A percentile compares a stretch with the other conserved stretches of the same genome.
Evolutionary conservation across 2,329 filamentous ascomycete species (phyloP).

Genomic region (Tolypocladium album): DNA sequence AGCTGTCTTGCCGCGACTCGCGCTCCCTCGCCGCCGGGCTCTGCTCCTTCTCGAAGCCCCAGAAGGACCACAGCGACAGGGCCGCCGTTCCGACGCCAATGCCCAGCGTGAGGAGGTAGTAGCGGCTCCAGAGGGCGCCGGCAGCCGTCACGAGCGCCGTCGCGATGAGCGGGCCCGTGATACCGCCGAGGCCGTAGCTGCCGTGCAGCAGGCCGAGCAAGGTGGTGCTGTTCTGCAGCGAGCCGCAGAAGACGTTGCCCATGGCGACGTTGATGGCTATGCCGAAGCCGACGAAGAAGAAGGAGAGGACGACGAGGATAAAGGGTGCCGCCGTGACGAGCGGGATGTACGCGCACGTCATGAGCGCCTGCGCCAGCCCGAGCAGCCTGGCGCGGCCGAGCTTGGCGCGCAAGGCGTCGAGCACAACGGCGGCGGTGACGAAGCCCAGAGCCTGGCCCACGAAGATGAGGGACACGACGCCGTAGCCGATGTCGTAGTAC

Average conservation of each 20-base stretch:
- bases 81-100: conserved; percentile 45
- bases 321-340: conserved; percentile 62
- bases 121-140: conserved; percentile 55
- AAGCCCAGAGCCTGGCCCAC: conserved; percentile 69
- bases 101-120: conserved; percentile 57
- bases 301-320: conserved; percentile 53
- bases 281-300: conserved; percentile 55
- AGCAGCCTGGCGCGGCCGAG: conserved; percentile 57
- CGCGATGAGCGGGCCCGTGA: conserved; percentile 60
- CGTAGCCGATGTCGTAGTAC: conserved; percentile 66
- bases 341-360: conserved; percentile 52
- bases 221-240: conserved; percentile 40
- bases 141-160: conserved; percentile 57
- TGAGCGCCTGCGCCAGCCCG: conserved; percentile 43
- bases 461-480: conserved; percentile 72
- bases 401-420: conserved; percentile 50
- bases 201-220: conserved; percentile 56
- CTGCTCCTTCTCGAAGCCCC: conserved; percentile 54
- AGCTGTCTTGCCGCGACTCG: conserved; percentile 9
- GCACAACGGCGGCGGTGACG: conserved; percentile 58
- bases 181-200: conserved; percentile 55
- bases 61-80: conserved; percentile 57
- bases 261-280: conserved; percentile 45
- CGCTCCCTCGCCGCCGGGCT: conserved; percentile 22
- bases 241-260: conserved; percentile 48